phyloP scores from a whole-genome alignment of 148 eudicot genomes.

The Rhododendron mucronatum region DNA sequence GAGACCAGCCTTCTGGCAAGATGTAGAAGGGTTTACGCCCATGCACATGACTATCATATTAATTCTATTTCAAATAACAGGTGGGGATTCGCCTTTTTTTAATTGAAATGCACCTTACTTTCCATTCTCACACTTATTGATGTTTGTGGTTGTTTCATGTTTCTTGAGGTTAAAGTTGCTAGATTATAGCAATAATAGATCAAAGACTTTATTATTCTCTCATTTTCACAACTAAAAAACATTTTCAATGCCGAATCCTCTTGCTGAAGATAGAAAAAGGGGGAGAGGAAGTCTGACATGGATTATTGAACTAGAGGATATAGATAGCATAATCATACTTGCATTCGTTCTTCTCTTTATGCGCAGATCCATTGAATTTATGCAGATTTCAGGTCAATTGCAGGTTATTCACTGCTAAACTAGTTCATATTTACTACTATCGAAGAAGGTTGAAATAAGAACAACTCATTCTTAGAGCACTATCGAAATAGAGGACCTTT shows the following conservation, averaged over 20 bases:
- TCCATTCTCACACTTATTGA: background rate
- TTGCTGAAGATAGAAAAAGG: background rate
- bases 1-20: conserved; percentile 73
- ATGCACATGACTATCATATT: conserved; percentile 88
- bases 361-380: background rate
- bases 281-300: background rate
- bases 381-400: background rate
- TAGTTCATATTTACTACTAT: background rate
- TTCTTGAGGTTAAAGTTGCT: background rate
- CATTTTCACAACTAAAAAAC: background rate
- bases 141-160: background rate
- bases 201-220: background rate
- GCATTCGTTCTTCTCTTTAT: background rate
- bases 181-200: background rate
- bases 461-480: background rate
- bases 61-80: conserved; percentile 86
- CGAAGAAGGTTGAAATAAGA: background rate
- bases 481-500: background rate
- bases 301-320: background rate
- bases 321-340: background rate
- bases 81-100: conserved; percentile 20
- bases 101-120: background rate
- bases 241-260: background rate
- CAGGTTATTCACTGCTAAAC: background rate
- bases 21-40: conserved; percentile 83